Conservation (phyloP, 2,329 filamentous ascomycete species). For the Hymenoscyphus scutula region DNA sequence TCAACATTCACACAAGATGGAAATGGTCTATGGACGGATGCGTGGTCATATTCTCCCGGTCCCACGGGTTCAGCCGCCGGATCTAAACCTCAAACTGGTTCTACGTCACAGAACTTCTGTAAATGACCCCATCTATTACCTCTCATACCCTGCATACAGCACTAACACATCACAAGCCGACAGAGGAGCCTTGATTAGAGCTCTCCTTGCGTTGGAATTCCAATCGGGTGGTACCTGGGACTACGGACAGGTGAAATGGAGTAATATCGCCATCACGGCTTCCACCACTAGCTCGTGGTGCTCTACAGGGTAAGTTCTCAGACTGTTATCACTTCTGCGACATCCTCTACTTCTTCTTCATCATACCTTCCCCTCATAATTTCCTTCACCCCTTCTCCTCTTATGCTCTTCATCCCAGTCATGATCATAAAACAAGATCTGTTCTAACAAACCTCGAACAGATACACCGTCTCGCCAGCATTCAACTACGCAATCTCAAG, state of each 20-base stretch:
- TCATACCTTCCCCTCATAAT: not conserved
- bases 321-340: too few relatives aligned
- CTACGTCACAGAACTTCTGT: slow-evolving; percentile 22
- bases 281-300: slow-evolving; percentile 17
- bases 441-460: slow-evolving; percentile 3
- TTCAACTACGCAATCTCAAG: slow-evolving; percentile 15
- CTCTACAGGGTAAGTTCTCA: slow-evolving; percentile 15
- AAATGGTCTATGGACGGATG: slow-evolving; percentile 23
- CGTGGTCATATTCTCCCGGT: slow-evolving; percentile 23
- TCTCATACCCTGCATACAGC: not conserved
- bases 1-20: slow-evolving; percentile 21
- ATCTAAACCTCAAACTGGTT: slow-evolving; percentile 19
- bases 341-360: not conserved
- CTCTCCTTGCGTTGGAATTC: slow-evolving; percentile 22
- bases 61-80: slow-evolving; percentile 17
- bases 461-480: slow-evolving; percentile 12
- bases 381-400: not conserved
- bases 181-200: slow-evolving; percentile 16
- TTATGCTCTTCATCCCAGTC: not conserved
- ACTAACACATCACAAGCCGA: slow-evolving; percentile 10
- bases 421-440: too few relatives aligned
- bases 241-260: slow-evolving; percentile 25
- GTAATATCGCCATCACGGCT: slow-evolving; percentile 22
- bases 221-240: slow-evolving; percentile 23
- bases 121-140: not conserved